phyloP scores from a whole-genome alignment of 108 stramenopile species.

The Skeletonema menzelii region DNA sequence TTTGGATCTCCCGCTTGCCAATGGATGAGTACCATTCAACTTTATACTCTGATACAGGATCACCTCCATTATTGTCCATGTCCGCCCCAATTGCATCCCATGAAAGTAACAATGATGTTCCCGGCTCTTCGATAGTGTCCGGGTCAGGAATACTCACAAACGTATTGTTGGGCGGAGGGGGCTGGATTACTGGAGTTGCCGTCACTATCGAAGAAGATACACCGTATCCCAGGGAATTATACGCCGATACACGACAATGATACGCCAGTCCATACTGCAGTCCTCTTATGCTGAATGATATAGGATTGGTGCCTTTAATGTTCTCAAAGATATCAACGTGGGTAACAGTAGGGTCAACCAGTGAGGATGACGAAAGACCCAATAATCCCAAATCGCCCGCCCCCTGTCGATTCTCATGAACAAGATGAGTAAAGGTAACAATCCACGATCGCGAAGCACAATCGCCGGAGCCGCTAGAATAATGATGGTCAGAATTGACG shows the following conservation, averaged over 20 bases:
- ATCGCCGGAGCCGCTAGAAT: constrained; percentile 26
- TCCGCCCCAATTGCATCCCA: constrained; percentile 43
- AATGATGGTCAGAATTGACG: constrained; percentile 46
- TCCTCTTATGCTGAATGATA: constrained; percentile 49
- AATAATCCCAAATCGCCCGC: constrained; percentile 76
- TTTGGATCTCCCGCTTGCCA: constrained; percentile 67
- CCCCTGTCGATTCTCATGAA: constrained; percentile 72
- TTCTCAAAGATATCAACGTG: constrained; percentile 50
- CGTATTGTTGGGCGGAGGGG: constrained; percentile 18
- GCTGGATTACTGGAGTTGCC: constrained; percentile 59
- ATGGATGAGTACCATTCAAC: constrained; percentile 61
- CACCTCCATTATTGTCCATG: constrained; percentile 40
- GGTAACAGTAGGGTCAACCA: constrained; percentile 31
- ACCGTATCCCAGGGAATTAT: constrained; percentile 75
- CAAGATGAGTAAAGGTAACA: constrained; percentile 71
- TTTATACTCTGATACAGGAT: constrained; percentile 42
- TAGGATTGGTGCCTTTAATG: constrained; percentile 55
- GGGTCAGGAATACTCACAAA: constrained; percentile 29
- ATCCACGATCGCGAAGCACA: constrained; percentile 56
- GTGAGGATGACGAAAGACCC: constrained; percentile 15
- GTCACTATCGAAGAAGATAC: constrained; percentile 40
- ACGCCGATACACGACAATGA: constrained; percentile 72
- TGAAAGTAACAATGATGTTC: constrained; percentile 47
- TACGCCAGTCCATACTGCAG: constrained; percentile 59
- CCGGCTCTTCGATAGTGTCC: constrained; percentile 14